Base-by-base conservation (phyloP, 768 basidiomycete species). In the Tephrocybe sp. region DNA sequence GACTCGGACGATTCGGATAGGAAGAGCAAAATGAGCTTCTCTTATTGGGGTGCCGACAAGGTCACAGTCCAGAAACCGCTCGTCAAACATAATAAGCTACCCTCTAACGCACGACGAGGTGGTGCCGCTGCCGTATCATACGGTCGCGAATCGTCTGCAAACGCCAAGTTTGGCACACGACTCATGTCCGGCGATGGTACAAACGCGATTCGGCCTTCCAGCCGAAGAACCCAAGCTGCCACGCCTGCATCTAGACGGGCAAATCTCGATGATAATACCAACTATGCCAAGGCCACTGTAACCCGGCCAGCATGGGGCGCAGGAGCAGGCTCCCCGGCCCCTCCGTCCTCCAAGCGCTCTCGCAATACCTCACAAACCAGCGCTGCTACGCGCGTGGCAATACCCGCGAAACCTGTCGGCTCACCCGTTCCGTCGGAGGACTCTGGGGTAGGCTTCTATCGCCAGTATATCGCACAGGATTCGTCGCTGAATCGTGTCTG, bases 1-100 rank as follows among this genome's bases (percentile, higher is more conserved):
- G 88, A 90, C 23, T 91, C 90, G 3, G 87, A 89, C 57, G 88
- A 91, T 59, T 91, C 88, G 10, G 90, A 91, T 64, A 81, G 84
- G 70, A 88, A 91, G 73, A 89, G 85, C 74, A 92, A 91, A 66
- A 91, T 92, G 91, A 89, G 88, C 71, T 92, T 92, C 69, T 91
- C 89, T 4, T 94, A 92, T 62, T 92, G 90, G 89, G 90, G 91
- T 21, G 91, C 91, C 25, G 91, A 93, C 71, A 91, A 91, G 68
- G 79, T 93, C 59, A 93, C 91, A 1, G 80, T 93, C 18, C 88
- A 91, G 64, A 88, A 88, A 57, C 88, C 90, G 2, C 65, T 82
- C 33, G 64, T 84, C 58, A 86, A 84, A 62, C 69, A 70, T 52
- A 65, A 69, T 52, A 65, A 69, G 42, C 60, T 57, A 34, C 71